Base-by-base conservation (phyloP, 805 yeast species). In the Ascoidea tarda region DNA sequence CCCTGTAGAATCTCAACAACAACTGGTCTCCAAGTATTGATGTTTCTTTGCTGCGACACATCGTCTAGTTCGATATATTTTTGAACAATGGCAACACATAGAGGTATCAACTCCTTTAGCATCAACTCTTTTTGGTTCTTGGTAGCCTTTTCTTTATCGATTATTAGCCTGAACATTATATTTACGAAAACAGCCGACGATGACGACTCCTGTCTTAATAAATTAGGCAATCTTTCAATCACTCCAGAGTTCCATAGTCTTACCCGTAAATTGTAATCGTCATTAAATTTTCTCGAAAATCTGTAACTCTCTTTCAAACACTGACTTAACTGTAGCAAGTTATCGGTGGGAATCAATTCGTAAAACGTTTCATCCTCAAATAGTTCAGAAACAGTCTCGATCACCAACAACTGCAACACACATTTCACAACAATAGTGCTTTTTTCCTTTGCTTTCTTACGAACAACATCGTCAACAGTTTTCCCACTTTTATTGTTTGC, bases 161-260 rank as follows among this genome's bases (percentile, higher is more conserved):
- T 78, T 65, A 87, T 89, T 62, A 91, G 70, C 60, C 84, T 76
- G 73, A 91, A 87, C 72, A 87, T 73, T 49, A 90, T 76, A 60
- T 83, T 81, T 57, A 91, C 81, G 64, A 82, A 85, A 1, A 89
- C 96, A 1, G 95, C 91, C 1, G 96, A 83, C 0, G 96, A 81
- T 44, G 88, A 79, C 0, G 95, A 82, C 66, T 95, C 99, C 67
- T 95, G 99, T 60, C 87, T 86, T 60, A 90, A 70, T 60, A 93
- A 69, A 60, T 93, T 95, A 21, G 99, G 99, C 52, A 91, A 75
- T 62, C 90, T 83, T 61, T 88, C 95, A 68, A 90, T 91, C 46
- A 89, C 82, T 1, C 96, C 96, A 3, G 93, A 87, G 61, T 88
- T 86, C 82, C 95, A 90, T 47, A 93, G 71, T 59, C 93, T 73